Evolutionary conservation across 1,284 basidiomycete species (phyloP).

Genomic region (Heterobasidion irregulare): DNA sequence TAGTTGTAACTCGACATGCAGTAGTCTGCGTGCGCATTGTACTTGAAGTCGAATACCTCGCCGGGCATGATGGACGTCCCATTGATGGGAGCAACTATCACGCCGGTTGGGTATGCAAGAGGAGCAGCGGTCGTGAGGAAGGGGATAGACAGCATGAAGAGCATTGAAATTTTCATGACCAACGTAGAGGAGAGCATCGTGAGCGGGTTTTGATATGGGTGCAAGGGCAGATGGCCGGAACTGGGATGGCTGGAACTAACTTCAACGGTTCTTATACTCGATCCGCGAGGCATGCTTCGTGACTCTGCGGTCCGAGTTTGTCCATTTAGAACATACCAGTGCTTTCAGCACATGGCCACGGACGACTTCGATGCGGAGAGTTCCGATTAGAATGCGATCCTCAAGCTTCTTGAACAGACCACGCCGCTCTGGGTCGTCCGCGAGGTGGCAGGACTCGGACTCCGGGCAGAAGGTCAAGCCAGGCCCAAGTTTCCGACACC

Average conservation of each 20-base stretch:
- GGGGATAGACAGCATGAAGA: constrained; percentile 8
- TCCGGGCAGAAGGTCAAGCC: too few relatives aligned
- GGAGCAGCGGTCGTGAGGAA: constrained; percentile 5
- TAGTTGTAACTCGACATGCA: constrained; percentile 33
- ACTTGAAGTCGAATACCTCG: constrained; percentile 26
- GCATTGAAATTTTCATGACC: neutral
- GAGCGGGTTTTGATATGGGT: too few relatives aligned
- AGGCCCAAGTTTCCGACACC: too few relatives aligned
- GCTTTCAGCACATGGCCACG: neutral
- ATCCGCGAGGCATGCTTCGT: too few relatives aligned
- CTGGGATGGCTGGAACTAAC: too few relatives aligned
- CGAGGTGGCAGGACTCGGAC: neutral
- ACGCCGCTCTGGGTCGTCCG: neutral
- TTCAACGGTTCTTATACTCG: too few relatives aligned
- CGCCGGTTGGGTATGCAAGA: constrained; percentile 11
- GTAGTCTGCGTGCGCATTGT: constrained; percentile 33
- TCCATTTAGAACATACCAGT: too few relatives aligned
- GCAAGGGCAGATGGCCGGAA: too few relatives aligned
- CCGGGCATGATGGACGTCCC: constrained; percentile 24
- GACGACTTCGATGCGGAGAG: neutral
- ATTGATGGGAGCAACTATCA: constrained; percentile 19
- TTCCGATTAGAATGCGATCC: neutral
- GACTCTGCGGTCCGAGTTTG: too few relatives aligned
- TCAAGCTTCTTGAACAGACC: too few relatives aligned
- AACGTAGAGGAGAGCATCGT: neutral